Conservation (phyloP, 257 asterid species). For the Anisodus tanguticus region DNA sequence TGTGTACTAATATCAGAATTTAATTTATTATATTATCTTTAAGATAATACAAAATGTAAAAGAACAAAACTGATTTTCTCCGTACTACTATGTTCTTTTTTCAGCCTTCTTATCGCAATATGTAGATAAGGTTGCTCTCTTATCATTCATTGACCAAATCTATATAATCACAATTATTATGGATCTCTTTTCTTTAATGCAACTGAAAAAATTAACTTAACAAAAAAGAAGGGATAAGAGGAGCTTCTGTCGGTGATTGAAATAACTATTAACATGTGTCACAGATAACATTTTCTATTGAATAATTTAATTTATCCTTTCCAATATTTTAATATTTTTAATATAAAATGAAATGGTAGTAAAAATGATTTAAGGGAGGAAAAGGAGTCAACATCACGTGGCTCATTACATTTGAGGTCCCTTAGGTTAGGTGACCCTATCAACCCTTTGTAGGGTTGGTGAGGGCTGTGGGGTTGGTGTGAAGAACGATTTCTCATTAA, state of each 20-base stretch:
- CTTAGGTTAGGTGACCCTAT: background rate
- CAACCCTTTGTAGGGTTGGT: background rate
- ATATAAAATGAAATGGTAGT: background rate
- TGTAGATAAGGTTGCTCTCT: background rate
- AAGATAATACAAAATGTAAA: too few relatives aligned
- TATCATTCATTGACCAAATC: background rate
- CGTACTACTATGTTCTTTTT: background rate
- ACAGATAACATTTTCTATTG: background rate
- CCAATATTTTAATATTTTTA: background rate
- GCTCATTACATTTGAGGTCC: background rate
- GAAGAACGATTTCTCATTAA: background rate
- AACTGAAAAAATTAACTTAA: background rate
- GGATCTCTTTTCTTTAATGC: background rate
- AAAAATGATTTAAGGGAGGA: background rate
- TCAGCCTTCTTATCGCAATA: background rate
- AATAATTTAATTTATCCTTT: constrained; percentile 20
- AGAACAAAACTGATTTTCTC: background rate
- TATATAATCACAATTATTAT: background rate
- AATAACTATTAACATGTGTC: background rate
- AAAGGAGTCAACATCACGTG: constrained; percentile 9
- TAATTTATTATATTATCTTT: background rate
- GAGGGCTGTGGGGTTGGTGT: background rate
- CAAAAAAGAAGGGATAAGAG: background rate
- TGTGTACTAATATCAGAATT: too few relatives aligned
- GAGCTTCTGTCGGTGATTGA: constrained; percentile 18